Percentiles rank a stretch among this genome's conserved stretches.
These are phyloP conservation scores for Hericium alpestre DNA, from an alignment of 768 basidiomycete species.

Conservation along the genomic window DNA sequence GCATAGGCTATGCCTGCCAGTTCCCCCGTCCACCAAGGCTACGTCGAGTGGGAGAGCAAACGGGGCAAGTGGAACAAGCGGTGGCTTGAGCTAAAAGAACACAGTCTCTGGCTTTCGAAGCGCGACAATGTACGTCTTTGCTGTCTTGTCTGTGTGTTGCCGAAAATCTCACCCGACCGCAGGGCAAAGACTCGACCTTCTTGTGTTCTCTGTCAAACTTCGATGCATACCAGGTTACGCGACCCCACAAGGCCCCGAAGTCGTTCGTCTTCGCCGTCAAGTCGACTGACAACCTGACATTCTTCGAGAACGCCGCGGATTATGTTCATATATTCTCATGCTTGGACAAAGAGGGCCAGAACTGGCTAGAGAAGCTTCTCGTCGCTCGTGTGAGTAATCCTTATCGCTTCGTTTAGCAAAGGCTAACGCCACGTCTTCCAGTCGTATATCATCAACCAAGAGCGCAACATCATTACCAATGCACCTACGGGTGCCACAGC, in stretches of 20 bases:
- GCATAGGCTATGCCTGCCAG: slow-evolving; percentile 38
- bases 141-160: neutral
- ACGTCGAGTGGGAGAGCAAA: slow-evolving; percentile 84
- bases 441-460: slow-evolving; percentile 80
- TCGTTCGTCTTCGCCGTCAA: slow-evolving; percentile 79
- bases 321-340: slow-evolving; percentile 84
- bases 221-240: slow-evolving; percentile 75
- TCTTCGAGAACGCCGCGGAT: slow-evolving; percentile 82
- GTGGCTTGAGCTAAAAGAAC: slow-evolving; percentile 80
- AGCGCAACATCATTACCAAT: slow-evolving; percentile 57
- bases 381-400: slow-evolving; percentile 61
- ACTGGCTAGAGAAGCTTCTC: slow-evolving; percentile 73
- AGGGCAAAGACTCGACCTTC: slow-evolving; percentile 78
- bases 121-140: slow-evolving; percentile 61
- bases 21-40: slow-evolving; percentile 39
- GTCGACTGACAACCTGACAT: slow-evolving; percentile 74
- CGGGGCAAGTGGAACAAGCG: slow-evolving; percentile 93
- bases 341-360: slow-evolving; percentile 57
- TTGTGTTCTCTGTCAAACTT: slow-evolving; percentile 84
- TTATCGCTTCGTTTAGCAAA: neutral
- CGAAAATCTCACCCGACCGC: slow-evolving; percentile 4
- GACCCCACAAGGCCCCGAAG: slow-evolving; percentile 73
- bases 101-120: slow-evolving; percentile 80
- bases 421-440: slow-evolving; percentile 17
- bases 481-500: slow-evolving; percentile 14